These are phyloP conservation scores for Colletotrichum tamarilloi DNA, from an alignment of 2,329 filamentous ascomycete genomes.

Conservation along the genomic window DNA sequence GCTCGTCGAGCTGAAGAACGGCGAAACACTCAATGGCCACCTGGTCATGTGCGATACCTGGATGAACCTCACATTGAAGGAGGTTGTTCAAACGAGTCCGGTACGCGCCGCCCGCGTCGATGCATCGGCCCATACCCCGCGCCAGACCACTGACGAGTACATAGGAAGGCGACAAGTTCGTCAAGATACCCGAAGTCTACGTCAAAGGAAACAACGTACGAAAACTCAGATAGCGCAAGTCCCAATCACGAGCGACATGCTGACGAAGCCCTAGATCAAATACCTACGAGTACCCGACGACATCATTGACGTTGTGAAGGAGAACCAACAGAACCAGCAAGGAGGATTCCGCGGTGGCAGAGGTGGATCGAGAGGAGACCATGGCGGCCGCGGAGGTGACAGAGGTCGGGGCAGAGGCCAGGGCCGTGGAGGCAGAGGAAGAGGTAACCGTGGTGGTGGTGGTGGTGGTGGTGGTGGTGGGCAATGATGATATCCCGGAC, in stretches of 20 bases:
- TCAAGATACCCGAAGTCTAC: constrained; percentile 91
- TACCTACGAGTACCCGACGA: constrained; percentile 97
- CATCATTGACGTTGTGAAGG: constrained; percentile 93
- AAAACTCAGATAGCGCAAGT: constrained; percentile 30
- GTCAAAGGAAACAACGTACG: constrained; percentile 96
- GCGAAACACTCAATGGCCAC: constrained; percentile 96
- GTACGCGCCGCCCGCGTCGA: constrained; percentile 52
- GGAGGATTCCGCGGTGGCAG: constrained; percentile 73
- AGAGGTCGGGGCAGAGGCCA: constrained; percentile 67
- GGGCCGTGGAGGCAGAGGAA: constrained; percentile 42
- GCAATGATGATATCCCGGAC: constrained; percentile 6
- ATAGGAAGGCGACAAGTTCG: constrained; percentile 92
- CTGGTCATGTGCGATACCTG: constrained; percentile 97
- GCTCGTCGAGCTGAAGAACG: constrained; percentile 97
- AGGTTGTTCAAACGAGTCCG: constrained; percentile 95
- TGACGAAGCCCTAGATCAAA: constrained; percentile 80
- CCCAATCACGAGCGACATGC: neutral
- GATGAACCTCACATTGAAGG: constrained; percentile 99
- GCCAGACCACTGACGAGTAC: constrained; percentile 37
- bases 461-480: constrained; percentile 29
- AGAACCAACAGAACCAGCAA: constrained; percentile 83
- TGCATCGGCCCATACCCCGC: neutral
- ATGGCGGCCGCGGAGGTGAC: constrained; percentile 66
- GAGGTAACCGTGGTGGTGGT: constrained; percentile 27
- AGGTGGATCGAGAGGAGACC: constrained; percentile 68